These are phyloP conservation scores for Cercophora samala DNA, from an alignment of 495 filamentous ascomycete genomes.

Conservation along the genomic window DNA sequence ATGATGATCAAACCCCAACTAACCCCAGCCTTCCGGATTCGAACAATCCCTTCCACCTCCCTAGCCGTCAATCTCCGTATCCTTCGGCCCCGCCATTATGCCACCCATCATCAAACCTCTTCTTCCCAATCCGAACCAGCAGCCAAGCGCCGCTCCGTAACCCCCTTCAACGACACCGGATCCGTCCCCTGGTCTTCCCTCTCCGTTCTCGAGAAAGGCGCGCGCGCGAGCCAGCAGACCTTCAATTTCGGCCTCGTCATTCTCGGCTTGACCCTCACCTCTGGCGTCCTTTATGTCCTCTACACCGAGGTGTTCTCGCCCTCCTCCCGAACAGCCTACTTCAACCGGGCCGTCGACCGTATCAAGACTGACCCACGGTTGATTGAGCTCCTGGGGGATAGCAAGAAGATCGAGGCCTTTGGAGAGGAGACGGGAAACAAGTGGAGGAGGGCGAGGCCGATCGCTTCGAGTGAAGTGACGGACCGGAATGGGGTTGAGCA, in stretches of 20 bases:
- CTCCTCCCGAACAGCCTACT: conserved; percentile 80
- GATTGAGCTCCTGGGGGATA: conserved; percentile 69
- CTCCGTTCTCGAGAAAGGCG: conserved; percentile 70
- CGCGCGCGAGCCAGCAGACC: conserved; percentile 82
- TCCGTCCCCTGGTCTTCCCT: conserved; percentile 76
- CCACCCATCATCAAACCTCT: conserved; percentile 30
- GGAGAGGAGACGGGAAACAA: conserved; percentile 79
- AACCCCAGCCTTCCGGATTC: not conserved
- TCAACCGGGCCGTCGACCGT: conserved; percentile 79
- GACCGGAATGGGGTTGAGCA: conserved; percentile 78
- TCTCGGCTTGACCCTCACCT: conserved; percentile 71
- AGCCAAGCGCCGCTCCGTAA: conserved; percentile 52
- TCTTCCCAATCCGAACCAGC: conserved; percentile 15
- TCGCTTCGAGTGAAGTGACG: conserved; percentile 67
- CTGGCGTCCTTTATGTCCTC: conserved; percentile 72
- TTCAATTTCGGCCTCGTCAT: conserved; percentile 80
- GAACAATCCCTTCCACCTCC: not conserved
- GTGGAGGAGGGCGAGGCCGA: conserved; percentile 81
- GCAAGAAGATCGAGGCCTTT: conserved; percentile 72
- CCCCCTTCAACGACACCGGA: conserved; percentile 77
- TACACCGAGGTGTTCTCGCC: conserved; percentile 84
- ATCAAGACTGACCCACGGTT: conserved; percentile 70
- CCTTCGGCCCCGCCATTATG: conserved; percentile 30
- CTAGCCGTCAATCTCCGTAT: not conserved
- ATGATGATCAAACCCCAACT: conserved; percentile 1